These are phyloP conservation scores for Teratosphaeria viscida DNA, from an alignment of 2,329 filamentous ascomycete species.

Conservation along the genomic window DNA sequence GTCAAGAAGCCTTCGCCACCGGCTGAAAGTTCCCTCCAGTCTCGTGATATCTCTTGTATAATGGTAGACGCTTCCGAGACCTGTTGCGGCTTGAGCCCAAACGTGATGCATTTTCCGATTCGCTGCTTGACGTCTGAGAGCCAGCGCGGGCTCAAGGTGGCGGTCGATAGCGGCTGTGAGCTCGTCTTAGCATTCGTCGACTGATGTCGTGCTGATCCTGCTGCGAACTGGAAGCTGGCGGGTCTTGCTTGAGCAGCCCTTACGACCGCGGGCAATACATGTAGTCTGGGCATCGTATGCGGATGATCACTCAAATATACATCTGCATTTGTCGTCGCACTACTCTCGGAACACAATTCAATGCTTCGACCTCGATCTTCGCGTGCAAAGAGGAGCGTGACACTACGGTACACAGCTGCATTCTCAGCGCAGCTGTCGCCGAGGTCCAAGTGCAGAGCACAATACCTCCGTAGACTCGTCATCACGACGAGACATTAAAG, in stretches of 20 bases:
- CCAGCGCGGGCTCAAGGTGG: slow-evolving; percentile 49
- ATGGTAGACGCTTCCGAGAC: slow-evolving; percentile 48
- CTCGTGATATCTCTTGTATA: slow-evolving; percentile 47
- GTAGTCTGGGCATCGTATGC: not conserved
- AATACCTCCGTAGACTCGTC: not conserved
- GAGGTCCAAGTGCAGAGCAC: not conserved
- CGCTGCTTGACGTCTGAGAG: slow-evolving; percentile 56
- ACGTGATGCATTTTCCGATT: slow-evolving; percentile 64
- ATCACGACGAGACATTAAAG: not conserved
- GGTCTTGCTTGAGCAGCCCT: not conserved
- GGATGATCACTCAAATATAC: not conserved
- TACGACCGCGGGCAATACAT: not conserved
- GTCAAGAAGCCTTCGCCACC: slow-evolving; percentile 69
- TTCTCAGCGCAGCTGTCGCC: not conserved
- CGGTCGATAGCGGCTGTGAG: not conserved
- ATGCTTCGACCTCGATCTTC: not conserved
- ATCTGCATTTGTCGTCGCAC: not conserved
- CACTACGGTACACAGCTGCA: not conserved
- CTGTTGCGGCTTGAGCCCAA: slow-evolving; percentile 54
- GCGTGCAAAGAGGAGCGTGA: not conserved
- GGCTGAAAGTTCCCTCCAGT: slow-evolving; percentile 63
- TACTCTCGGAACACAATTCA: not conserved
- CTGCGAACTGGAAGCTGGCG: not conserved
- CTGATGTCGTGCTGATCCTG: not conserved
- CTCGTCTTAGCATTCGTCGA: not conserved